Base-by-base conservation (phyloP, 345 rosid species). In the Eucalyptus decipiens region DNA sequence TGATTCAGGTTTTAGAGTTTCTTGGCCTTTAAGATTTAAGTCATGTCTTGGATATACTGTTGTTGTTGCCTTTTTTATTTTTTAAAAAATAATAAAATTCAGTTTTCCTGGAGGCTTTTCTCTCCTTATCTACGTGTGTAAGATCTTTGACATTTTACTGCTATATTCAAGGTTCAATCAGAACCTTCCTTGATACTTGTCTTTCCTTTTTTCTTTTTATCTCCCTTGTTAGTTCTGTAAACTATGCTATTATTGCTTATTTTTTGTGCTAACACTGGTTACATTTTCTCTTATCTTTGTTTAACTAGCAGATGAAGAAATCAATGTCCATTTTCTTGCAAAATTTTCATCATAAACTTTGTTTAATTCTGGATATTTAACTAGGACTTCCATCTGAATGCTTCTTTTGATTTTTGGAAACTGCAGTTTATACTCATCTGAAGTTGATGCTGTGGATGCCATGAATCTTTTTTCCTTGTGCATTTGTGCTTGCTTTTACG, bases 1-100 rank as follows among this genome's bases (percentile, higher is more conserved):
- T 97, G 87, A 92, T 97, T 91, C 94, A 97, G 99, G 99, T 96
- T 87, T 72, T 72, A 18, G 88, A 65, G 91, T 89, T 90, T 91
- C 90, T 62, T 90, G 83, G 40, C 34, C 54, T 48, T 47, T 34
- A 67, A 50, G 45, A 17, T 89, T 80, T 87, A 34, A 85, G 34
- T 45, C 11, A 10, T 69, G 26, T 86, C 42, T 48, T 14, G 34
- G 49, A 52, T 50, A 21, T 34, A 50, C 28, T 11, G 83, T 52
- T 19, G 87, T 10, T 2, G 9, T 49, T 42, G 4, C 7, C 9
- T 11, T 85, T 17, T 85, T 45, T 47, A 7, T 52, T 7, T 52
- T 19, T 52, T 19, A 19, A 8, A 52, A 19, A 8, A 52, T 48
- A 51, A 21, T 52, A 8, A 8, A 85, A 51, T 45, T 72, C 43